A percentile compares a stretch with the other conserved stretches of the same genome.
Evolutionary conservation across 306 rosid genomes (phyloP).

Genomic region (Neltuma alba): DNA sequence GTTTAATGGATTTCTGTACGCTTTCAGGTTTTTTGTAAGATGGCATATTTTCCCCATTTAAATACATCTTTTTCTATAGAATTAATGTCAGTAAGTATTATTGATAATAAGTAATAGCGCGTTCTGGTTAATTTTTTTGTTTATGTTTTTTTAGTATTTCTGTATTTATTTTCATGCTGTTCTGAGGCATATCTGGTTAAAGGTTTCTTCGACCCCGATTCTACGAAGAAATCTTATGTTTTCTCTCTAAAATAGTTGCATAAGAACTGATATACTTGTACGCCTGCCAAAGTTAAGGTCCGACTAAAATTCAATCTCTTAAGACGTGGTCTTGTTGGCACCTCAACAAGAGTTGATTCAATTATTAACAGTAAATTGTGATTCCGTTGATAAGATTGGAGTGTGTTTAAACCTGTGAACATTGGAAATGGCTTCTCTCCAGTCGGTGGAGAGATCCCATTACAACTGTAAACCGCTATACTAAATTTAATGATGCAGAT

Average conservation of each 20-base stretch:
- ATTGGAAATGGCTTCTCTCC: no score
- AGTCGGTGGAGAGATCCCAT: no score
- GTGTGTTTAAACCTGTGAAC: no score
- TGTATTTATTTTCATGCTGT: neutral
- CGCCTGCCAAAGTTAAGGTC: neutral
- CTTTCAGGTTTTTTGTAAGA: slow-evolving; percentile 24
- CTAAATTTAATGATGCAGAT: neutral
- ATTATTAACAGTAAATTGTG: no score
- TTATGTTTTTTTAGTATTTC: neutral
- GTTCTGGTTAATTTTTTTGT: neutral
- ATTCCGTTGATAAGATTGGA: no score
- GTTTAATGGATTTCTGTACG: slow-evolving; percentile 18
- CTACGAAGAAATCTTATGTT: neutral
- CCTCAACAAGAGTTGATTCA: neutral
- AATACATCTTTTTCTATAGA: slow-evolving; percentile 20
- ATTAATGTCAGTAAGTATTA: neutral
- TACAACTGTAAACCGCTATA: neutral
- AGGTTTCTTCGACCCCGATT: neutral
- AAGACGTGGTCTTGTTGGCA: neutral
- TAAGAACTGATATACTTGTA: neutral
- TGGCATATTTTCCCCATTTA: slow-evolving; percentile 13
- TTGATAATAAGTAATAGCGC: slow-evolving; percentile 17
- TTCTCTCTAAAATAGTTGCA: neutral
- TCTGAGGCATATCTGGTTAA: neutral
- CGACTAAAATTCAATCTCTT: neutral